These are phyloP conservation scores for Pelargonium cotyledonis DNA, from an alignment of 441 rosid genomes.

Conservation along the genomic window DNA sequence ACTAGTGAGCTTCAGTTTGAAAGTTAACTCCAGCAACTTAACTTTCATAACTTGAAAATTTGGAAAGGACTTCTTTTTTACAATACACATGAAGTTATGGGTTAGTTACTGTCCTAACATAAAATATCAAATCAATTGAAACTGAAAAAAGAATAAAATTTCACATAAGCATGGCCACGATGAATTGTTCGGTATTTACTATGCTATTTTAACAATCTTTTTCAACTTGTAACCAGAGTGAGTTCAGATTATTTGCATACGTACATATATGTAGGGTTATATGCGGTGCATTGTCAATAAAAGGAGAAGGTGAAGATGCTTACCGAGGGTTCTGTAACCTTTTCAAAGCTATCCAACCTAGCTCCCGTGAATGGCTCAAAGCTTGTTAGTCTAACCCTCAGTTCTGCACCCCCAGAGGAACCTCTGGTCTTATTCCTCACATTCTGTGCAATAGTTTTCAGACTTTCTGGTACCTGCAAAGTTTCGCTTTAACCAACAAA, in stretches of 20 bases:
- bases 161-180: no score
- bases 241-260: neutral
- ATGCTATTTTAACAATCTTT: neutral
- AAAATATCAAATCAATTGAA: no score
- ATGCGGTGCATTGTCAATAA: neutral
- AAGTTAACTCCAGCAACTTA: no score
- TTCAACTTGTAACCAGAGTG: neutral
- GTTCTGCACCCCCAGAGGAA: neutral
- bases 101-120: no score
- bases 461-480: neutral
- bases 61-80: no score
- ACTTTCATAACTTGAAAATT: no score
- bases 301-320: neutral
- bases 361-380: neutral
- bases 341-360: neutral
- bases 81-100: no score
- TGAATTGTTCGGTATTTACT: no score
- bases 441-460: neutral
- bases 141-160: no score
- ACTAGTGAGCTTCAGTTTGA: no score
- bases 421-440: neutral
- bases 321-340: neutral
- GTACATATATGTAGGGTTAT: neutral
- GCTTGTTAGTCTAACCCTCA: slow-evolving; percentile 5
- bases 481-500: neutral